These are phyloP conservation scores for Hordeum marinum DNA, from an alignment of 176 grass and related monocot genomes.

Conservation along the genomic window DNA sequence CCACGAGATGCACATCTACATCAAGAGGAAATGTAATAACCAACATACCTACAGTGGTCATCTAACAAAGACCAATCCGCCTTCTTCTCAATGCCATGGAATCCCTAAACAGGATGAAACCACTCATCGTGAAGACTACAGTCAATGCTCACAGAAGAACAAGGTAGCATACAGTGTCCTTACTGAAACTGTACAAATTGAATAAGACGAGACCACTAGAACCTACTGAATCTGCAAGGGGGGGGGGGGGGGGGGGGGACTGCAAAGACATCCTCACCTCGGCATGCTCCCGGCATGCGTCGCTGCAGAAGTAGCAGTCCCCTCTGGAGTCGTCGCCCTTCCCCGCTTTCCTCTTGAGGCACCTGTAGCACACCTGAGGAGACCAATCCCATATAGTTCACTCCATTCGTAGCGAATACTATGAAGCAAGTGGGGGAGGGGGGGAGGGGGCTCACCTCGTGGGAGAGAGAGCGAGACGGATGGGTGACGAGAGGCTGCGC, in stretches of 20 bases:
- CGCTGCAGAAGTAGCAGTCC: slow-evolving; percentile 58
- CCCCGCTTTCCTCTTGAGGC: slow-evolving; percentile 58
- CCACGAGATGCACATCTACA: neutral
- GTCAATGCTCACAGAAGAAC: neutral
- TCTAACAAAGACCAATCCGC: slow-evolving; percentile 52
- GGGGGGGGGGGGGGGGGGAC: no score
- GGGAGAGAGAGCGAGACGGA: slow-evolving; percentile 48
- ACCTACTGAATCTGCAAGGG: slow-evolving; percentile 3
- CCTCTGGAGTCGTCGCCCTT: neutral
- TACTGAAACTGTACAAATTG: neutral
- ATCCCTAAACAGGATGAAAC: slow-evolving; percentile 37
- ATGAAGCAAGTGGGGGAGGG: neutral
- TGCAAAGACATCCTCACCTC: neutral
- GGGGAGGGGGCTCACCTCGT: slow-evolving; percentile 42
- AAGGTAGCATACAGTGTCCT: neutral
- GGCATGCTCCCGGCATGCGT: slow-evolving; percentile 43
- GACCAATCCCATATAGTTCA: neutral
- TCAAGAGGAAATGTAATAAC: neutral
- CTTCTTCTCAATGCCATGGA: slow-evolving; percentile 47
- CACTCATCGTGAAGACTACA: neutral
- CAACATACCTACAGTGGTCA: slow-evolving; percentile 35
- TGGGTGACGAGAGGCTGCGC: slow-evolving; percentile 62
- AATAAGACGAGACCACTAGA: neutral
- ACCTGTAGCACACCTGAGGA: slow-evolving; percentile 76
- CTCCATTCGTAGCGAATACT: neutral